Base-by-base conservation (phyloP, 768 basidiomycete species). In the Russula dissimulans region DNA sequence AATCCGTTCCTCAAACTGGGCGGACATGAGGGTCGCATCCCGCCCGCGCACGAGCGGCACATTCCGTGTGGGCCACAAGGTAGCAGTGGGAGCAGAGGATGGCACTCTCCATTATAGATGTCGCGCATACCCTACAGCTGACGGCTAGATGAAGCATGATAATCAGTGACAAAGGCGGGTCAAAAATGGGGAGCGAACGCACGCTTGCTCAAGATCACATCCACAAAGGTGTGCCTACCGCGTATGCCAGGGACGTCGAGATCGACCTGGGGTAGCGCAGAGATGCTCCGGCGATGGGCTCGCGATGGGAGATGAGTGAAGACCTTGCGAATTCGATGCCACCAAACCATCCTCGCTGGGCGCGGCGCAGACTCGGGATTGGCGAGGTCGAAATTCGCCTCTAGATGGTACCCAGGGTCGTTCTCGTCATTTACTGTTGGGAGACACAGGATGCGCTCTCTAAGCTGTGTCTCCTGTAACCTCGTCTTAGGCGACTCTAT, bases 31-130 rank as follows among this genome's bases (percentile, higher is more conserved):
- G 36, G 36, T 38, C 12, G 36, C 36, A 38, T 38, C 36, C 36
- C 36, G 36, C 36, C 8, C 8, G 36, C 36, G 36, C 36, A 12
- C 36, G 36, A 42, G 14, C 66, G 0, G 84, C 81, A 65, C 91
- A 92, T 68, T 85, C 86, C 29, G 84, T 74, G 70, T 97, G 95
- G 32, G 87, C 84, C 61, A 97, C 89, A 60, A 97, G 80, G 65
- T 85, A 92, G 75, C 95, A 97, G 63, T 85, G 84, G 46, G 87
- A 85, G 68, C 95, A 97, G 5, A 97, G 77, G 11, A 94, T 86
- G 1, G 89, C 93, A 57, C 79, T 85, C 73, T 87, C 91, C 79
- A 91, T 94, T 65, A 91, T 86, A 62, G 78, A 80, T 44, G 77
- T 74, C 59, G 83, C 78, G 71, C 95, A 97, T 12, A 97, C 86